Conservation (phyloP, 2,329 filamentous ascomycete species). For the Cercospora brassicicola region DNA sequence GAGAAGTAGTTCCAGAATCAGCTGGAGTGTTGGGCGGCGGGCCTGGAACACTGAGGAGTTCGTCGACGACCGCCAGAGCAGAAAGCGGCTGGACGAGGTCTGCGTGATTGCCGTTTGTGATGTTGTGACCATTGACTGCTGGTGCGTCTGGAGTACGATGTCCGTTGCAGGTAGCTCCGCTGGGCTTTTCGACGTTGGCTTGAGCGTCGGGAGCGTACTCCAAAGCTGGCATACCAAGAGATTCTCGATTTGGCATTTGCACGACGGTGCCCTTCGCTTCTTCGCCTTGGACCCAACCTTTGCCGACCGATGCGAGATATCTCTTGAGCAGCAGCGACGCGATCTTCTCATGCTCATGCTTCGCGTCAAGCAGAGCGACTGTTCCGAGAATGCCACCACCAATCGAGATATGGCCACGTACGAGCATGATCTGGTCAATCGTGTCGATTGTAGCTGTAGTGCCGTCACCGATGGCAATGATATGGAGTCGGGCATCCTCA, state of each 20-base stretch:
- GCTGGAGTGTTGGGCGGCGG: background rate
- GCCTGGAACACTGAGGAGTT: background rate
- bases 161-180: background rate
- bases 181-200: background rate
- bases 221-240: background rate
- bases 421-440: slow-evolving; percentile 22
- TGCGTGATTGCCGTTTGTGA: background rate
- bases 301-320: slow-evolving; percentile 21
- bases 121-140: background rate
- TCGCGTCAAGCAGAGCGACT: slow-evolving; percentile 28
- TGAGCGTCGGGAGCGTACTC: slow-evolving; percentile 4
- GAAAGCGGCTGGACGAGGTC: background rate
- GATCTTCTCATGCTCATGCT: slow-evolving; percentile 17
- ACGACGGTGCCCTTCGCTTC: slow-evolving; percentile 17
- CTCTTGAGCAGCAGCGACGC: slow-evolving; percentile 8
- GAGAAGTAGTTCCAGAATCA: background rate
- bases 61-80: background rate
- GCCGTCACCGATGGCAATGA: slow-evolving; percentile 70
- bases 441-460: slow-evolving; percentile 47
- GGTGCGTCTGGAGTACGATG: background rate
- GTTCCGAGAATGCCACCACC: slow-evolving; percentile 17
- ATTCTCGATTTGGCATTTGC: slow-evolving; percentile 2
- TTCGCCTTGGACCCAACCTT: slow-evolving; percentile 27
- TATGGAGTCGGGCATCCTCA: slow-evolving; percentile 57
- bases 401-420: background rate